A percentile compares a stretch with the other conserved stretches of the same genome.
Evolutionary conservation across 2,329 filamentous ascomycete species (phyloP).

Genomic region (Claviceps sp.): DNA sequence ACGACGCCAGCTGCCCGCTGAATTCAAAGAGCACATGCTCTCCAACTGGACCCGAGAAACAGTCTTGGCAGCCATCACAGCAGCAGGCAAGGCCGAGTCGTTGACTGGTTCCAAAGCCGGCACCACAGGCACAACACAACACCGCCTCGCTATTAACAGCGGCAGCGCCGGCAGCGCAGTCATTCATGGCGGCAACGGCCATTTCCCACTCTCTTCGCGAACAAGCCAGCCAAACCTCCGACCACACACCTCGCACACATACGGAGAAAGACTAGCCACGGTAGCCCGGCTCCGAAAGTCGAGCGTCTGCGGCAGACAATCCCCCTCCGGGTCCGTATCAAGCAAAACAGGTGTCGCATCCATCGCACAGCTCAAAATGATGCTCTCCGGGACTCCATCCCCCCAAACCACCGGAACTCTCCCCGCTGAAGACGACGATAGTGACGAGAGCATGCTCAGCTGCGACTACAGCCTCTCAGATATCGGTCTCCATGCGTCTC

Average conservation of each 20-base stretch:
- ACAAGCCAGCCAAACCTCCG: slow-evolving; percentile 37
- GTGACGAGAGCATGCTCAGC: slow-evolving; percentile 57
- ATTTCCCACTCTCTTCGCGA: slow-evolving; percentile 30
- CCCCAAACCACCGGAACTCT: slow-evolving; percentile 23
- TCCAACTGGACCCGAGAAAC: slow-evolving; percentile 67
- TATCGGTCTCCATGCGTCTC: slow-evolving; percentile 46
- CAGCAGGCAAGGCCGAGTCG: slow-evolving; percentile 58
- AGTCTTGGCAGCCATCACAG: slow-evolving; percentile 54
- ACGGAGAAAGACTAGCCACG: slow-evolving; percentile 19
- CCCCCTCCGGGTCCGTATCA: slow-evolving; percentile 29
- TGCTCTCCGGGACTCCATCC: slow-evolving; percentile 37
- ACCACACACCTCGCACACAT: slow-evolving; percentile 31
- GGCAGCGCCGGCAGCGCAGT: slow-evolving; percentile 2
- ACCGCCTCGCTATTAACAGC: slow-evolving; percentile 44
- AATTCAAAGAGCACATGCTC: slow-evolving; percentile 63
- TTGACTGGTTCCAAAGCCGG: slow-evolving; percentile 61
- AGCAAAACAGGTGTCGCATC: slow-evolving; percentile 41
- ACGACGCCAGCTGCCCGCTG: slow-evolving; percentile 47
- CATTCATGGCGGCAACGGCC: slow-evolving; percentile 27
- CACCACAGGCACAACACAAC: slow-evolving; percentile 38
- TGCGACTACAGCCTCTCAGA: slow-evolving; percentile 57
- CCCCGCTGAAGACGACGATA: slow-evolving; percentile 32
- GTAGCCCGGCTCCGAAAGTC: slow-evolving; percentile 36
- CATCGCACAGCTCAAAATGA: slow-evolving; percentile 50
- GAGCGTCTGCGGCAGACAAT: slow-evolving; percentile 38